phyloP scores from a whole-genome alignment of 345 rosid species.

The Camelina sativa region DNA sequence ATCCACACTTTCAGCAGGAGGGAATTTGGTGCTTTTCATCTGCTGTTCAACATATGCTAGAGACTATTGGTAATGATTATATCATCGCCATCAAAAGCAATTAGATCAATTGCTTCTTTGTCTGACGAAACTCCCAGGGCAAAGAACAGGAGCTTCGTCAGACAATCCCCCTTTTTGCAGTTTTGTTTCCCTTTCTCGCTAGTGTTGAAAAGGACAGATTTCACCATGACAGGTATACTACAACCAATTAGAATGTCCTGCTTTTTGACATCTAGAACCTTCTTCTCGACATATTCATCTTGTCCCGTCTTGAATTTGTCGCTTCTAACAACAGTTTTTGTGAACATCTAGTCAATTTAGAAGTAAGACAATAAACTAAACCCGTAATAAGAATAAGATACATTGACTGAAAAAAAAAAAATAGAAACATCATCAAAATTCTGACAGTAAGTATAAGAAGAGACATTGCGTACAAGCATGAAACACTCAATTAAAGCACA shows the following conservation, averaged over 20 bases:
- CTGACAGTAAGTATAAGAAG: neutral
- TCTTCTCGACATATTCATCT: slow-evolving; percentile 54
- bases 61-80: slow-evolving; percentile 60
- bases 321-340: slow-evolving; percentile 49
- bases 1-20: slow-evolving; percentile 67
- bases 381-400: slow-evolving; percentile 10
- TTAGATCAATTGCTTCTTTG: slow-evolving; percentile 68
- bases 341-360: slow-evolving; percentile 58
- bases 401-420: slow-evolving; percentile 22
- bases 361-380: slow-evolving; percentile 16
- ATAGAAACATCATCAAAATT: slow-evolving; percentile 9
- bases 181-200: slow-evolving; percentile 48
- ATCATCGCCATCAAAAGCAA: slow-evolving; percentile 60
- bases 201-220: slow-evolving; percentile 79
- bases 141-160: slow-evolving; percentile 82
- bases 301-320: slow-evolving; percentile 92
- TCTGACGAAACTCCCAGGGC: slow-evolving; percentile 82
- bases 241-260: slow-evolving; percentile 68
- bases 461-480: neutral
- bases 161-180: no score
- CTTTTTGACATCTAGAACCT: slow-evolving; percentile 42
- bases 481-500: neutral
- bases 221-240: slow-evolving; percentile 90
- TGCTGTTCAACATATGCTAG: slow-evolving; percentile 45
- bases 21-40: slow-evolving; percentile 63